Conservation (phyloP, 1,284 basidiomycete genomes). For the Ceratobasidium theobromae region DNA sequence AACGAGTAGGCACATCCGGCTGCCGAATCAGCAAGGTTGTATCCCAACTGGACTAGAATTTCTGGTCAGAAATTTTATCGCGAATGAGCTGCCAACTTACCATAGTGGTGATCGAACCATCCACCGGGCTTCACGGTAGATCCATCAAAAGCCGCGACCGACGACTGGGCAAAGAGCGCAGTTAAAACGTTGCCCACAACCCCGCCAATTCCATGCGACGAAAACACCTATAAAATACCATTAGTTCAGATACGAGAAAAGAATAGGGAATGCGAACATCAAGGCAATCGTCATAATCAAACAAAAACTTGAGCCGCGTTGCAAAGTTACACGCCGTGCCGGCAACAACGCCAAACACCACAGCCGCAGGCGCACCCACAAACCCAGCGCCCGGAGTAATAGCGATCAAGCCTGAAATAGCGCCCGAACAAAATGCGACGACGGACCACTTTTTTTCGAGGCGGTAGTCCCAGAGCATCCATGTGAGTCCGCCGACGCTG, state of each 20-base stretch:
- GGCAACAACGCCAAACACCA: conserved; percentile 82
- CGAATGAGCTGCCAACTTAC: not conserved
- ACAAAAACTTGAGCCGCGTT: conserved; percentile 86
- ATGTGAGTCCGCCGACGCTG: conserved; percentile 83
- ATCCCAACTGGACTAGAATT: conserved; percentile 79
- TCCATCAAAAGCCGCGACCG: conserved; percentile 84
- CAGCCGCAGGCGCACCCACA: conserved; percentile 82
- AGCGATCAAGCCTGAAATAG: conserved; percentile 84
- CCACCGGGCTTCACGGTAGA: conserved; percentile 73
- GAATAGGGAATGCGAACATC: conserved; percentile 56
- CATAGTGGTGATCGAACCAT: conserved; percentile 86
- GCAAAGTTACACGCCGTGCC: conserved; percentile 90
- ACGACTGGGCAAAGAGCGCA: conserved; percentile 84
- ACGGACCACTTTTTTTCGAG: conserved; percentile 91
- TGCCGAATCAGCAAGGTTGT: conserved; percentile 81
- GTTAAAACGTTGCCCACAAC: conserved; percentile 65
- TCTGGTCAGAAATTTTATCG: too few species aligned
- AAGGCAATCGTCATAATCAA: conserved; percentile 74
- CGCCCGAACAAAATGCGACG: conserved; percentile 96
- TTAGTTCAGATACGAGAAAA: not conserved
- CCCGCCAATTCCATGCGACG: conserved; percentile 56
- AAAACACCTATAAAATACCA: conserved; percentile 48
- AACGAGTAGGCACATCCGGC: conserved; percentile 80
- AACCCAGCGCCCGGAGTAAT: conserved; percentile 92
- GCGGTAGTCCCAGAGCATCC: conserved; percentile 95